A percentile compares a stretch with the other conserved stretches of the same genome.
Conservation (phyloP, 805 yeast genomes). For the Wickerhamia fluorescens region DNA sequence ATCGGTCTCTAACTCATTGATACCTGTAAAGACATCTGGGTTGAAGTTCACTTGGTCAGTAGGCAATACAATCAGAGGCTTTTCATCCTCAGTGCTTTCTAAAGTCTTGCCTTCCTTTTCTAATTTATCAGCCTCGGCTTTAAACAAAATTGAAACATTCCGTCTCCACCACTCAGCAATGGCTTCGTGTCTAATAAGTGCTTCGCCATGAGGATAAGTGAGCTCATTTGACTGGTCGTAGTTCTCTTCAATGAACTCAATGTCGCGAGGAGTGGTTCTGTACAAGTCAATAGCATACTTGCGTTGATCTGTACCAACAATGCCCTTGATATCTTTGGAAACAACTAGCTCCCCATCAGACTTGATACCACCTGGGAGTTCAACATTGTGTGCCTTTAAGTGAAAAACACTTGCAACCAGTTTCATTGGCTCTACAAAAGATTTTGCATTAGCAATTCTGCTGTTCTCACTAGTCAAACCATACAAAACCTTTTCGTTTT, state of each 20-base stretch:
- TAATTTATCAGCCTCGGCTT: slow-evolving; percentile 43
- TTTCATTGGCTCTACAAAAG: slow-evolving; percentile 50
- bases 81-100: slow-evolving; percentile 23
- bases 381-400: slow-evolving; percentile 60
- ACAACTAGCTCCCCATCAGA: slow-evolving; percentile 47
- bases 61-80: slow-evolving; percentile 47
- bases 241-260: slow-evolving; percentile 61
- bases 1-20: slow-evolving; percentile 40
- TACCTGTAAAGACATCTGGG: slow-evolving; percentile 65
- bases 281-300: slow-evolving; percentile 78
- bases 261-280: slow-evolving; percentile 79
- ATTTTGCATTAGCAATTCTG: slow-evolving; percentile 41
- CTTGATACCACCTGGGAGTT: slow-evolving; percentile 37
- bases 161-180: slow-evolving; percentile 84
- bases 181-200: slow-evolving; percentile 79
- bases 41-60: slow-evolving; percentile 55
- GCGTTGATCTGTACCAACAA: slow-evolving; percentile 78
- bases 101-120: slow-evolving; percentile 29
- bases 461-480: slow-evolving; percentile 64
- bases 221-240: slow-evolving; percentile 29
- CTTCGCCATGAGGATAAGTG: slow-evolving; percentile 79
- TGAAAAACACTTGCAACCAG: slow-evolving; percentile 71
- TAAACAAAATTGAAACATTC: slow-evolving; percentile 49
- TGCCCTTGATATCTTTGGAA: slow-evolving; percentile 78
- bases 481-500: slow-evolving; percentile 52